Base-by-base conservation (phyloP, 106 monocot species). In the Agapanthus africanus region DNA sequence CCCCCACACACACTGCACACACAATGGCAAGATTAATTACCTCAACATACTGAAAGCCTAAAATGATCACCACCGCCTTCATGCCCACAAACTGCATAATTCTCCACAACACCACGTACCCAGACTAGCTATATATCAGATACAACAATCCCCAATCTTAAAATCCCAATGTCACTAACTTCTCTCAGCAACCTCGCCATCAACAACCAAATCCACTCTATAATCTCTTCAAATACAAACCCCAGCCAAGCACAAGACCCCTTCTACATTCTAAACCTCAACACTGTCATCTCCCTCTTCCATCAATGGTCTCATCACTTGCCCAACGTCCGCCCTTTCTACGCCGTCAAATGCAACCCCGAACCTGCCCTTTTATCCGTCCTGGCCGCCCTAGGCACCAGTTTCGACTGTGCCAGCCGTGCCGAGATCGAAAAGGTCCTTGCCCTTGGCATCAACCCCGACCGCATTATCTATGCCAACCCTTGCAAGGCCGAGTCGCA, bases 401-500 rank as follows among this genome's bases (percentile, higher is more conserved):
- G 37, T 40, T 71, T 71, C 52, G 70, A 70, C 70, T 77, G 77
- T 31, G 77, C 78, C 16, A 78, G 78, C 66, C 72, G 54, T 19
- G 44, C 44, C 22, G 78, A 78, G 59, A 72, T 72, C 52, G 72
- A 66, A 34, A 15, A 66, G 0, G 71, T 59, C 13, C 66, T 71
- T 14, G 40, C 78, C 25, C 40, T 78, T 39, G 72, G 72, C 52
- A 39, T 77, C 15, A 1, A n/a, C 0, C 52, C 77, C 0, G 52
- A 40, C 63, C 37, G 40, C 62, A 63, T 76, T 26, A 18, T 76
- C 70, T 76, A 76, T 44, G 70, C 76, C 44, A 76, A 76, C 70
- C 70, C 77, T 2, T 77, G 78, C 66, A 78, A 78, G 72, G 66
- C 78, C 11, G 78, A 66, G 36, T 44, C 71, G 25, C 78, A 72